These are phyloP conservation scores for Lepiota brunneoincarnata DNA, from an alignment of 768 basidiomycete genomes.

Conservation along the genomic window DNA sequence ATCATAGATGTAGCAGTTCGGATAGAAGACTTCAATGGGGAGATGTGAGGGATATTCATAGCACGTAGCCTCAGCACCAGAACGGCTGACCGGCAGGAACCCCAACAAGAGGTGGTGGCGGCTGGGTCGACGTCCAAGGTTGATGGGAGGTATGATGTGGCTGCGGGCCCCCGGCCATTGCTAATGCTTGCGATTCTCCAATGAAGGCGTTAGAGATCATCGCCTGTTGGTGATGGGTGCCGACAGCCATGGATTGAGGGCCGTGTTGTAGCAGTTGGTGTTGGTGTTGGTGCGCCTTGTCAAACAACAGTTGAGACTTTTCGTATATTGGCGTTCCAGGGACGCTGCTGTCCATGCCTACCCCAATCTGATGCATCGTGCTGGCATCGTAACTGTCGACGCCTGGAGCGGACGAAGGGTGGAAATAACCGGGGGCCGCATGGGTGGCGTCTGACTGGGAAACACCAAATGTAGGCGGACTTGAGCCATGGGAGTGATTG, in stretches of 20 bases:
- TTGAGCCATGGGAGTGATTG: constrained; percentile 1
- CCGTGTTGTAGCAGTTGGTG: constrained; percentile 8
- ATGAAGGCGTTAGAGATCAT: not conserved
- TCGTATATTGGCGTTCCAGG: constrained; percentile 9
- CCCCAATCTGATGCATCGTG: not conserved
- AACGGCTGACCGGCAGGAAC: constrained; percentile 5
- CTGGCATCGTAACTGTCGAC: not conserved
- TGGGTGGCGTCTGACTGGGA: not conserved
- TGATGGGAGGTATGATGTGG: constrained; percentile 5
- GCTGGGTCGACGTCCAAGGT: constrained; percentile 7
- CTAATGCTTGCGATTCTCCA: constrained; percentile 1
- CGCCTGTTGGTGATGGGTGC: not conserved
- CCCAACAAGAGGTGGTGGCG: constrained; percentile 5
- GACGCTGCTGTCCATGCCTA: constrained; percentile 7
- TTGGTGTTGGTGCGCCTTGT: constrained; percentile 6
- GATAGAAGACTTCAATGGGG: not conserved
- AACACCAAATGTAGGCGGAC: constrained; percentile 1
- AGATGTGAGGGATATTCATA: not conserved
- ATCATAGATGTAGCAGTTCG: not conserved
- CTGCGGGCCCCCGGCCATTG: not conserved
- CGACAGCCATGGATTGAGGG: not conserved
- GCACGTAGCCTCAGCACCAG: constrained; percentile 1
- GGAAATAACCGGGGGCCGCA: constrained; percentile 2
- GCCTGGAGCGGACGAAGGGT: not conserved
- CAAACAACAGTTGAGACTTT: constrained; percentile 6